Percentiles rank a stretch among this genome's conserved stretches.
Evolutionary conservation across 106 monocot genomes (phyloP).

Genomic region (Iris macrosiphon): DNA sequence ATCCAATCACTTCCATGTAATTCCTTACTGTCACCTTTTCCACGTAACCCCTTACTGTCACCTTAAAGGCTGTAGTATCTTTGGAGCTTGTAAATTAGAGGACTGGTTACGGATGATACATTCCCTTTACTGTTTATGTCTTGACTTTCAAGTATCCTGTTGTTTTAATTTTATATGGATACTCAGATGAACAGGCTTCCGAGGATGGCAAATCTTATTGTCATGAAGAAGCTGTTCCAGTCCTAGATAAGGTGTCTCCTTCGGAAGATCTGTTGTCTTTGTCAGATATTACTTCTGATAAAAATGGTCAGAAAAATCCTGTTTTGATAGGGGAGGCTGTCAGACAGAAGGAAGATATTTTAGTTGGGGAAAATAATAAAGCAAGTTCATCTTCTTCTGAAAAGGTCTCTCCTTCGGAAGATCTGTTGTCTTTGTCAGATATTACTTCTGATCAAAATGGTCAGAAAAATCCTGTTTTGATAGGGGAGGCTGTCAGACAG

Average conservation of each 20-base stretch:
- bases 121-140: not conserved
- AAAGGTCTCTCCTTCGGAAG: not conserved
- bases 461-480: not conserved
- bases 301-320: not conserved
- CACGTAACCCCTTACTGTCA: no score
- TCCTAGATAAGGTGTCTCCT: not conserved
- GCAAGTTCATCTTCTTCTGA: constrained; percentile 13
- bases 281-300: no score
- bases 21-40: no score
- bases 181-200: constrained; percentile 28
- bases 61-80: no score
- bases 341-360: no score
- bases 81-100: not conserved
- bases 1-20: no score
- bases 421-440: not conserved
- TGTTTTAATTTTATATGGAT: not conserved
- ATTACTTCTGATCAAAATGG: not conserved
- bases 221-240: constrained; percentile 8
- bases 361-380: constrained; percentile 21
- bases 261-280: no score
- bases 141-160: constrained; percentile 1
- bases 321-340: not conserved
- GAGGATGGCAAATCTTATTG: constrained; percentile 5
- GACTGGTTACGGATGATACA: not conserved
- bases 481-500: not conserved